Evolutionary conservation across 148 eudicot species (phyloP).

Genomic region (Drosera capensis): DNA sequence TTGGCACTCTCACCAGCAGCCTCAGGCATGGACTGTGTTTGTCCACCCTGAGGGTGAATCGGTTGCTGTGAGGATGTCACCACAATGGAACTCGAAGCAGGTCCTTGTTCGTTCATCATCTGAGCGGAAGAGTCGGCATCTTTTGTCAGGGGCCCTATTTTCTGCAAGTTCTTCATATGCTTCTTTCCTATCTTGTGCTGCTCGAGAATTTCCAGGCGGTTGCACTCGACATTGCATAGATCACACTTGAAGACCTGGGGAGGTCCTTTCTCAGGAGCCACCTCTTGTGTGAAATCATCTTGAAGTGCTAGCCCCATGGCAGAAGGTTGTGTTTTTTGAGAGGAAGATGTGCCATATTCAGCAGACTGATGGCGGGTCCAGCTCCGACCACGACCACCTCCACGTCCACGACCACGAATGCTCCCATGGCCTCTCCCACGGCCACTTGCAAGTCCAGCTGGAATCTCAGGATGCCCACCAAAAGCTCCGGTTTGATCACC

Average conservation of each 20-base stretch:
- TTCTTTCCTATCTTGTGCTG: neutral
- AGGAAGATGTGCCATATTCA: neutral
- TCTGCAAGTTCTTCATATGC: neutral
- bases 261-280: neutral
- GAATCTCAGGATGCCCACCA: no score
- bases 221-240: neutral
- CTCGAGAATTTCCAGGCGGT: neutral
- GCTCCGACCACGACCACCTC: neutral
- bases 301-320: neutral
- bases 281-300: neutral
- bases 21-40: neutral
- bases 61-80: neutral
- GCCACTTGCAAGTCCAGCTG: no score
- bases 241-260: neutral
- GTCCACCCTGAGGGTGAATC: neutral
- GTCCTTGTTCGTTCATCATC: neutral
- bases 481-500: no score
- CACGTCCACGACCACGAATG: neutral
- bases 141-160: neutral
- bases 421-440: neutral
- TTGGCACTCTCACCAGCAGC: neutral
- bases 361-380: neutral
- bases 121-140: neutral
- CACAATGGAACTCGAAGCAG: neutral
- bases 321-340: neutral